phyloP scores from a whole-genome alignment of 176 grass and related monocot species.

The Carex littledalei region DNA sequence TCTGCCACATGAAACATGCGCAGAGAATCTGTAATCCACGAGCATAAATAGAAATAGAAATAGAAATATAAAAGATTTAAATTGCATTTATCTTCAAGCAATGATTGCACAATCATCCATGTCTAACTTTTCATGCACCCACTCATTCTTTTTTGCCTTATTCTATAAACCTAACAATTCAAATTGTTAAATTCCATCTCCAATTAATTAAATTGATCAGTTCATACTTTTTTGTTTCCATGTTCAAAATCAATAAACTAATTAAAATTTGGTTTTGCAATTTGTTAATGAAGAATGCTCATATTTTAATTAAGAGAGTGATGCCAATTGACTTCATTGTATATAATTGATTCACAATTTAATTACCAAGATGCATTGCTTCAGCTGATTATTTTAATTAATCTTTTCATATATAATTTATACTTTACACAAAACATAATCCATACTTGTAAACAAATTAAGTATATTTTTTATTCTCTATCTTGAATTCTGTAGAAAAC shows the following conservation, averaged over 20 bases:
- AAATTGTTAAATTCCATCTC: background rate
- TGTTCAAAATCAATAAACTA: background rate
- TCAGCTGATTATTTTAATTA: too few species aligned
- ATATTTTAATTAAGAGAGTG: background rate
- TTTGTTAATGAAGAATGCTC: background rate
- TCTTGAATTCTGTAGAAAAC: too few species aligned
- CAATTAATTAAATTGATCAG: background rate
- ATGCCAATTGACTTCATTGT: background rate
- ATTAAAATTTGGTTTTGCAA: background rate
- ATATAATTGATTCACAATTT: background rate
- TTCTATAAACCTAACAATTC: background rate
- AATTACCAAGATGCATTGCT: too few species aligned
- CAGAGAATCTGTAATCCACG: background rate
- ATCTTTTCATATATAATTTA: too few species aligned
- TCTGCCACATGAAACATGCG: background rate
- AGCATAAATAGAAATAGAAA: background rate
- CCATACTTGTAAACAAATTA: too few species aligned
- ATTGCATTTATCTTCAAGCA: slow-evolving; percentile 4
- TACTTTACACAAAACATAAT: too few species aligned
- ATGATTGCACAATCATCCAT: background rate
- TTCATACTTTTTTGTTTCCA: background rate
- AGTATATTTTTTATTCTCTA: too few species aligned
- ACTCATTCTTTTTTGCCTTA: background rate
- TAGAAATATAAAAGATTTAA: background rate
- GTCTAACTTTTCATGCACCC: background rate